phyloP scores from a whole-genome alignment of 768 basidiomycete species.

The Clitopilus passeckerianus region DNA sequence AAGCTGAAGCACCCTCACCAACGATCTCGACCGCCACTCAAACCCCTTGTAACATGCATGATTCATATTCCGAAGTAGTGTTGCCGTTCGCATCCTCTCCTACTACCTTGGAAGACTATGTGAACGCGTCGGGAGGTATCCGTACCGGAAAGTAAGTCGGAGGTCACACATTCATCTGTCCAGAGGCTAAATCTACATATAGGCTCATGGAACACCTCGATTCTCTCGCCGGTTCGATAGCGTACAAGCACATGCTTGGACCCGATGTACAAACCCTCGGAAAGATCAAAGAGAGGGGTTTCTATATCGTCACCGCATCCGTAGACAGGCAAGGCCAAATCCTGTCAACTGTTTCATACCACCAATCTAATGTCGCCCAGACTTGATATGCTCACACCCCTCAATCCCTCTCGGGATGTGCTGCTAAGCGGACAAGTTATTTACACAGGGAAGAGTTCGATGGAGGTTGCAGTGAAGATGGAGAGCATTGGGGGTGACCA shows the following conservation, averaged over 20 bases:
- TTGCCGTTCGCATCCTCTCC: constrained; percentile 62
- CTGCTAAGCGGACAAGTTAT: constrained; percentile 79
- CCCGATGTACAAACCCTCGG: constrained; percentile 52
- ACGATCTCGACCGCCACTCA: constrained; percentile 17
- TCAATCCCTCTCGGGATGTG: constrained; percentile 61
- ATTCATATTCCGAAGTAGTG: constrained; percentile 63
- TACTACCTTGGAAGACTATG: constrained; percentile 60
- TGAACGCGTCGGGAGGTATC: constrained; percentile 66
- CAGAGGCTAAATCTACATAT: background rate
- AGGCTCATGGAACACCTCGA: constrained; percentile 80
- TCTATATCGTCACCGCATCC: constrained; percentile 81
- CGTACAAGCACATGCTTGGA: constrained; percentile 79
- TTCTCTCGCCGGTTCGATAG: constrained; percentile 78
- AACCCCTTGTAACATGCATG: constrained; percentile 55
- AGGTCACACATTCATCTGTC: background rate
- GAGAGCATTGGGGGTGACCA: constrained; percentile 50
- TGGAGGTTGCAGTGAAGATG: constrained; percentile 88
- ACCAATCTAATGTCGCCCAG: constrained; percentile 21
- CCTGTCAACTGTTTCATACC: background rate
- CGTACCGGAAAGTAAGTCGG: constrained; percentile 55
- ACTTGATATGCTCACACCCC: constrained; percentile 60
- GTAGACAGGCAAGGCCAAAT: constrained; percentile 58
- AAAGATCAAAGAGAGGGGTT: constrained; percentile 54
- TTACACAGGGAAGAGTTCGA: constrained; percentile 69
- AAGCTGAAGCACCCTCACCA: constrained; percentile 7